Conservation (phyloP, 1,284 basidiomycete species). For the Cutaneotrichosporon sp. region DNA sequence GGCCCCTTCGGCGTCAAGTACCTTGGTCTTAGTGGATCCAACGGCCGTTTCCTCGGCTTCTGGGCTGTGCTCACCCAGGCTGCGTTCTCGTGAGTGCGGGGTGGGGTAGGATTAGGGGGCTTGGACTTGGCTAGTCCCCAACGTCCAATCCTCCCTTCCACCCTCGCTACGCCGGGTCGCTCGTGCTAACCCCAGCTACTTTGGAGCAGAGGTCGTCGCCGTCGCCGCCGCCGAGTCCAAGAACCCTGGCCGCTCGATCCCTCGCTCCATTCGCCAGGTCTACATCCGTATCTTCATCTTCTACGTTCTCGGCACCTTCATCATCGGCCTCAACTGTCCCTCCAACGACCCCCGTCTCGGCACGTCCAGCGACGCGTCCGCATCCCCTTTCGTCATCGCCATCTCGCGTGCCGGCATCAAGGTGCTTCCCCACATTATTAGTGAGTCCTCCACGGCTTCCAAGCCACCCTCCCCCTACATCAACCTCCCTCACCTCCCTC, state of each 20-base stretch:
- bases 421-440: slow-evolving; percentile 47
- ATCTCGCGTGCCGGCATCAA: slow-evolving; percentile 49
- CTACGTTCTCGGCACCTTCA: slow-evolving; percentile 45
- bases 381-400: slow-evolving; percentile 41
- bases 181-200: slow-evolving; percentile 6
- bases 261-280: slow-evolving; percentile 71
- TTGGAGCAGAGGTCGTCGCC: slow-evolving; percentile 41
- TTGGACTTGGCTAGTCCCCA: too few relatives aligned
- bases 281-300: slow-evolving; percentile 70
- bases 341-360: slow-evolving; percentile 24
- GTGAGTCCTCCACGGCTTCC: background rate
- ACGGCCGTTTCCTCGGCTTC: slow-evolving; percentile 33
- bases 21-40: slow-evolving; percentile 50
- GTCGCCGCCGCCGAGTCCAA: slow-evolving; percentile 44
- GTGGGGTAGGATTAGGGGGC: too few relatives aligned
- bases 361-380: slow-evolving; percentile 21
- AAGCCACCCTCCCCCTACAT: too few relatives aligned
- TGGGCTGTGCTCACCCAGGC: slow-evolving; percentile 19
- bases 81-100: slow-evolving; percentile 23
- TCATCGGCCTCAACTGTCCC: slow-evolving; percentile 25
- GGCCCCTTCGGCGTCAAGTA: slow-evolving; percentile 49
- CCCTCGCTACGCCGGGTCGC: too few relatives aligned
- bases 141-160: too few relatives aligned
- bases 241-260: slow-evolving; percentile 70
- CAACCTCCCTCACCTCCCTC: background rate